Base-by-base conservation (phyloP, 768 basidiomycete genomes). In the Mrakia hoshinonis region DNA sequence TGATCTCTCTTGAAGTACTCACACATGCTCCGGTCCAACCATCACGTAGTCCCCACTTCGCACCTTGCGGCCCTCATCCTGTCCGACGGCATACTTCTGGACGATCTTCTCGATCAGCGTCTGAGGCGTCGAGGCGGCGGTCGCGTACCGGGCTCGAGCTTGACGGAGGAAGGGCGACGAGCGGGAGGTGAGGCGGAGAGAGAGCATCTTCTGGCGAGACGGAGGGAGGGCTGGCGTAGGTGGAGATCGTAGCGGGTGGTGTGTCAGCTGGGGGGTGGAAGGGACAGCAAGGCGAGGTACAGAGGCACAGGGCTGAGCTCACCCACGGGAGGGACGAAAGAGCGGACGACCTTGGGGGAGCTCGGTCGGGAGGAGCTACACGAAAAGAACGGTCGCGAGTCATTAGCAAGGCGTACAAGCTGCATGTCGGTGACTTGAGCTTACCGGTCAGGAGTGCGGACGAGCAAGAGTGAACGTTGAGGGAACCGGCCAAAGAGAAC, bases 41-140 rank as follows among this genome's bases (percentile, higher is more conserved):
- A 97, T 99, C 48, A 98, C 93, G 87, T 98, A 98, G 87, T 99
- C 96, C 18, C 95, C 96, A 47, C 93, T 91, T 76, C 86, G 87
- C 75, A 98, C 90, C 20, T 83, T 82, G 78, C 89, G 91, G 54
- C 88, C 89, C 66, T 83, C 80, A 2, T 91, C 87, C 1, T 93
- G 83, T 4, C 64, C 64, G n/a, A 98, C 91, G 0, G 96, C 88
- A 82, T 97, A 95, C 78, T 88, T 90, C 80, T 98, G 94, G 0
- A 99, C 94, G 74, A 99, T 89, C 82, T 99, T 98, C 81, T 99
- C 95, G 77, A 98, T 90, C 76, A 91, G 82, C 0, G 93, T 96
- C 80, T 98, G 96, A 13, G 77, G 77, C 20, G 47, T 58, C 31
- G 67, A 38, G 9, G 58, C 36, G n/a, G 64, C 52, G 20, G 70